A percentile compares a stretch with the other conserved stretches of the same genome.
These are phyloP conservation scores for Rhamnella rubrinervis DNA, from an alignment of 331 rosid genomes.

Conservation along the genomic window DNA sequence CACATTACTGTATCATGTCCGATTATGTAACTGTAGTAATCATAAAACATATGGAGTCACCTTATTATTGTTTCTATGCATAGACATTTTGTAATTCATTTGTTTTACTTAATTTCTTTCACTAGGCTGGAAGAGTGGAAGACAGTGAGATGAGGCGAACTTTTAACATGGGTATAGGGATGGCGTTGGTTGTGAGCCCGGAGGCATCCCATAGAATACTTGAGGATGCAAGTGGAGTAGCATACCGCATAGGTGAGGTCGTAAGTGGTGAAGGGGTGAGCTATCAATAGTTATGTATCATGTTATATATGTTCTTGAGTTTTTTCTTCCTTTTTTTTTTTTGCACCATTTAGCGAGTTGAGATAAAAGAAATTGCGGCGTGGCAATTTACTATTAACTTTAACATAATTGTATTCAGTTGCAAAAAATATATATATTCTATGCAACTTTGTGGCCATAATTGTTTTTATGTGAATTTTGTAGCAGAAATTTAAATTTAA, in stretches of 20 bases:
- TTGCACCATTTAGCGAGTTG: too few species aligned
- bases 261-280: slow-evolving; percentile 55
- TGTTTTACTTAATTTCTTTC: slow-evolving; percentile 4
- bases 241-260: slow-evolving; percentile 75
- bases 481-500: too few species aligned
- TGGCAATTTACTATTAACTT: too few species aligned
- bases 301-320: neutral
- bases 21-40: neutral
- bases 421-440: too few species aligned
- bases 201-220: slow-evolving; percentile 60
- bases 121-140: slow-evolving; percentile 76
- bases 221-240: slow-evolving; percentile 33
- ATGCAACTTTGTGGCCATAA: too few species aligned
- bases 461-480: too few species aligned
- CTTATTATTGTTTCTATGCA: neutral
- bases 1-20: too few species aligned
- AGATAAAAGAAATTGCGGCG: too few species aligned
- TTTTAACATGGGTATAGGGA: slow-evolving; percentile 90
- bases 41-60: neutral
- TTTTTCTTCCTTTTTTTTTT: too few species aligned
- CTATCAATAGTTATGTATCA: slow-evolving; percentile 7
- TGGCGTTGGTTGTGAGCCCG: slow-evolving; percentile 78
- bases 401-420: too few species aligned
- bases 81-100: neutral
- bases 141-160: slow-evolving; percentile 82